A percentile compares a stretch with the other conserved stretches of the same genome.
phyloP scores from a whole-genome alignment of 306 rosid genomes.

The Citrullus colocynthis region DNA sequence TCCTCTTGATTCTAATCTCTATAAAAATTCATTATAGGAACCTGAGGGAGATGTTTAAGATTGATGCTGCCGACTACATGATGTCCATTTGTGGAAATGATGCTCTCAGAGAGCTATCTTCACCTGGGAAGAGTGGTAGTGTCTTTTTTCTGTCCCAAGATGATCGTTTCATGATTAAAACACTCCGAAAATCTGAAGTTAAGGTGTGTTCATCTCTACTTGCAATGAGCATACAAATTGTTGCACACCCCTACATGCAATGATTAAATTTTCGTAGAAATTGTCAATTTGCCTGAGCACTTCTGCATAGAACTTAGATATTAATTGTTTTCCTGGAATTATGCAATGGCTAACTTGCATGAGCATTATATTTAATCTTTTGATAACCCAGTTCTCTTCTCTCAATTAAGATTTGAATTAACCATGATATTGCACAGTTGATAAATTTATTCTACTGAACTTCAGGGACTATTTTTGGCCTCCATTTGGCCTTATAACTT shows the following conservation, averaged over 20 bases:
- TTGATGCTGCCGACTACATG: slow-evolving; percentile 99
- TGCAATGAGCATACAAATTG: background rate
- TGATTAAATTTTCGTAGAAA: background rate
- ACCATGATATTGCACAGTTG: no score
- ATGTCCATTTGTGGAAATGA: slow-evolving; percentile 99
- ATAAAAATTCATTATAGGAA: slow-evolving; percentile 39
- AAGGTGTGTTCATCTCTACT: slow-evolving; percentile 51
- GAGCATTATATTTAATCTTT: no score
- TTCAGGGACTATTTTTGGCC: no score
- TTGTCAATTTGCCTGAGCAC: background rate
- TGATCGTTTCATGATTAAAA: slow-evolving; percentile 96
- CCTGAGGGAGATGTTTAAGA: slow-evolving; percentile 93
- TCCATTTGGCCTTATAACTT: no score
- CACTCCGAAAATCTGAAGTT: slow-evolving; percentile 92
- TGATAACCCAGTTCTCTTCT: no score
- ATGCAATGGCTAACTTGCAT: no score
- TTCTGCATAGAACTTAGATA: background rate
- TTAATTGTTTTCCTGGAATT: no score
- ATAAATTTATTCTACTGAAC: no score
- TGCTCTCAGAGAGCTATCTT: slow-evolving; percentile 89
- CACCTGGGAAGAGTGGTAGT: slow-evolving; percentile 99
- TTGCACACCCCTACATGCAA: slow-evolving; percentile 4
- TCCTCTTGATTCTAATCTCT: background rate
- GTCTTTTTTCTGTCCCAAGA: slow-evolving; percentile 96
- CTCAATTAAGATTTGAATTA: no score